Evolutionary conservation across 306 rosid genomes (phyloP).

Genomic region (Rosa chinensis): DNA sequence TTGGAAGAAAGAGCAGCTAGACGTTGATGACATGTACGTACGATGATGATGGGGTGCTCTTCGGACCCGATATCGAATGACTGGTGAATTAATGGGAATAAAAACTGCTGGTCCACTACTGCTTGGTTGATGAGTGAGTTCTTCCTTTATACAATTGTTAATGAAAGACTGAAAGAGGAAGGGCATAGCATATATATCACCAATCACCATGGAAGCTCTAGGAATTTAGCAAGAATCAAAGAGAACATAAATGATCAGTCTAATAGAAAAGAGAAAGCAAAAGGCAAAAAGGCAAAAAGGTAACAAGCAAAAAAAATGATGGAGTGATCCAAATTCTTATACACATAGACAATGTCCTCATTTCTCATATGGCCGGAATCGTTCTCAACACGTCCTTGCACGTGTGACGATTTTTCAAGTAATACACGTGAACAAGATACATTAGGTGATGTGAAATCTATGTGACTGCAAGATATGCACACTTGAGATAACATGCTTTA

Average conservation of each 20-base stretch:
- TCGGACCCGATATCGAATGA: conserved; percentile 14
- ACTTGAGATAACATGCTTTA: no score
- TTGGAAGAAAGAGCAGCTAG: neutral
- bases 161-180: conserved; percentile 4
- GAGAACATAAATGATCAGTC: neutral
- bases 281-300: neutral
- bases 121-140: neutral
- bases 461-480: no score
- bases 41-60: neutral
- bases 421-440: no score
- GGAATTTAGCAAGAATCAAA: conserved; percentile 10
- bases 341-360: no score
- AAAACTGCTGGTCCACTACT: conserved; percentile 16
- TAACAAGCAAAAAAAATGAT: neutral
- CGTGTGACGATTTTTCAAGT: no score
- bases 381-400: no score
- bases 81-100: conserved; percentile 20
- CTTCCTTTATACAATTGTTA: neutral
- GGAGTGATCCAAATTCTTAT: no score
- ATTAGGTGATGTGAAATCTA: no score
- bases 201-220: neutral
- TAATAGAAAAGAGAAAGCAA: neutral
- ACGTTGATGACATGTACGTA: neutral
- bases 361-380: no score
- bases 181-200: neutral